Base-by-base conservation (phyloP, 1,139 yeast genomes). In the Kodamaea plutei region DNA sequence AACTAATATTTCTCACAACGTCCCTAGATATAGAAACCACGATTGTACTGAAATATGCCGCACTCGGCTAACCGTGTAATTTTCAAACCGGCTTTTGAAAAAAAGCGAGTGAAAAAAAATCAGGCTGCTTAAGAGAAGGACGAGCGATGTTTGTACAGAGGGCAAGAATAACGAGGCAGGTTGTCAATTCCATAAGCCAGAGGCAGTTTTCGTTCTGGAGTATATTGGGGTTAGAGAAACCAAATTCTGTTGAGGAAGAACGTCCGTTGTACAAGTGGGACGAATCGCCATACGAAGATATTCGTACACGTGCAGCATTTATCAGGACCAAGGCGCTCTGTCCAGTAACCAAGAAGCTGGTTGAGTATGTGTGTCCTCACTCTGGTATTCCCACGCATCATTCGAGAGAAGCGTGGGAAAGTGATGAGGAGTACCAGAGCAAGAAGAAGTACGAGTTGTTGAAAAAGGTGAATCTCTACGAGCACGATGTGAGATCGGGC, bases 381-480 rank as follows among this genome's bases (percentile, higher is more conserved):
- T 83, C 95, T 5, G 98, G 98, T 5, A 88, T 91, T 35, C 98
- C 98, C 16, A 91, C 98, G 5, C 98, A 91, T 55, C 94, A 87
- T 52, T 79, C 87, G 16, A 72, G 73, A 49, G 89, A 81, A 45
- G 96, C 96, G 2, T 91, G 96, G 96, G 79, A 79, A 49, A 61
- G 65, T 30, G 98, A 91, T 54, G 64, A 54, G 9, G 78, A 74
- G 20, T 89, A 89, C 54, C 96, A 87, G 48, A 54, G 63, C 15
- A 54, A 75, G 29, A 74, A 79, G 46, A 75, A 69, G 40, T 84
- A 82, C 56, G 87, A 87, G 49, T 60, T 76, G 31, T 72, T 91
- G 64, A 80, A 80, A 50, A 83, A 84, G 58, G 96, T 87, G 29
- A 91, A 91, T 56, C 77, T 85, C 37, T 91, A 82, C 56, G 98